These are phyloP conservation scores for Clarireedia monteithiana DNA, from an alignment of 2,329 filamentous ascomycete species.

Conservation along the genomic window DNA sequence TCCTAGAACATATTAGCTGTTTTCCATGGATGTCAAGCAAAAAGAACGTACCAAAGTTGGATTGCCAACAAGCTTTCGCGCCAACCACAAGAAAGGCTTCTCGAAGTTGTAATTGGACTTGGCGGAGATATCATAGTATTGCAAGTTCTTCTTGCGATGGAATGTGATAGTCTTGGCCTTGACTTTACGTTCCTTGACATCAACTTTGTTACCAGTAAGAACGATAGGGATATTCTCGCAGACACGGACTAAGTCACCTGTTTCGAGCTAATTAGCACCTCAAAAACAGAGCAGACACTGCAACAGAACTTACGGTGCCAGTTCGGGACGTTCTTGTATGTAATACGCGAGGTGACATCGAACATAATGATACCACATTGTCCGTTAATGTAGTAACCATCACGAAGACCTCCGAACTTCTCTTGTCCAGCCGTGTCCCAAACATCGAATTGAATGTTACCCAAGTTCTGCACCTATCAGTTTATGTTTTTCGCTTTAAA, in stretches of 20 bases:
- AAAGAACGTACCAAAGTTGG: conserved; percentile 59
- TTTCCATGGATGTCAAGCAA: conserved; percentile 10
- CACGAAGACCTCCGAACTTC: conserved; percentile 98
- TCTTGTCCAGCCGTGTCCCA: conserved; percentile 99
- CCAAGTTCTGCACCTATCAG: conserved; percentile 62
- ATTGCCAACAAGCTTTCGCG: conserved; percentile 97
- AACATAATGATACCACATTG: conserved; percentile 99
- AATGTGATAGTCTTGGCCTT: conserved; percentile 99
- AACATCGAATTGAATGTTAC: conserved; percentile 95
- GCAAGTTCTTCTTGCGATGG: conserved; percentile 99
- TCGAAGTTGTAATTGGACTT: conserved; percentile 99
- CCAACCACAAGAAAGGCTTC: conserved; percentile 99
- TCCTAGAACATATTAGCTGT: conserved; percentile 49
- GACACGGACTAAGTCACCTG: conserved; percentile 95
- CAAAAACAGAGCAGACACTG: background rate
- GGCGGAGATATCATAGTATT: conserved; percentile 99
- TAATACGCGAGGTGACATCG: conserved; percentile 97
- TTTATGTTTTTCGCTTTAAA: background rate
- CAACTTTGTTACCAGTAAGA: conserved; percentile 98
- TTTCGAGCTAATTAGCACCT: conserved; percentile 11
- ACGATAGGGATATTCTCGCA: conserved; percentile 99
- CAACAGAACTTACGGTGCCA: conserved; percentile 80
- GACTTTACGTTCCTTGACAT: conserved; percentile 99
- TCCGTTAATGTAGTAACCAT: conserved; percentile 99
- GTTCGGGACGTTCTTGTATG: conserved; percentile 99